Base-by-base conservation (phyloP, 2,329 filamentous ascomycete genomes). In the Nannizziopsis barbatae region DNA sequence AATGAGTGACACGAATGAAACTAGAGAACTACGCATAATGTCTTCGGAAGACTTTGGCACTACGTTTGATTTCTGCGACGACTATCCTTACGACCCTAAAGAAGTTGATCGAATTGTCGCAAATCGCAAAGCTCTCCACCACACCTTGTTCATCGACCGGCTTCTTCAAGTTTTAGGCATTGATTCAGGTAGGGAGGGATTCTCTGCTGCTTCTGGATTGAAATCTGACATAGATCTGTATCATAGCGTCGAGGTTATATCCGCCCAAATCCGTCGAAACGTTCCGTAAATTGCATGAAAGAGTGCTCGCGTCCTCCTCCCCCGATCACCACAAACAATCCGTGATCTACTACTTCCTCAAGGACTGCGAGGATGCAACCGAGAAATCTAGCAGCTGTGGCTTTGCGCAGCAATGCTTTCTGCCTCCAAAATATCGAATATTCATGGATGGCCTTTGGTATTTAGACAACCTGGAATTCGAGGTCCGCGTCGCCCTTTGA, bases 361-460 rank as follows among this genome's bases (percentile, higher is more conserved):
- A 86, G 59, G 86, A 93, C 62, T 77, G 83, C 60, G 77, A 83
- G 58, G 66, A 71, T 35, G 65, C 67, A 10, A 61, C 69, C 22
- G 71, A 75, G 45, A 71, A 72, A 15, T 71, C 73, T 2, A 65
- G 74, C 14, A 47, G 47, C 42, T 17, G 49, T 5, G 71, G 75
- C 32, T 87, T 90, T 56, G 79, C 81, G 12, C 65, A 68, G 37
- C 68, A 69, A 18, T 80, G 79, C 4, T 80, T 81, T 53, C 73
- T 93, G 45, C 85, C 87, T 1, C 73, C 75, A 48, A 86, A 82
- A 56, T 93, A 90, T 63, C 79, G 81, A 64, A 79, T 85, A 40
- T 85, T 89, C 57, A 86, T 92, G 67, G 80, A 84, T 57, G 87
- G 87, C 0, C 68, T 93, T 8, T 93, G 86, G 85, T 73, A 84